These are phyloP conservation scores for Nemania diffusa DNA, from an alignment of 2,329 filamentous ascomycete species.

Conservation along the genomic window DNA sequence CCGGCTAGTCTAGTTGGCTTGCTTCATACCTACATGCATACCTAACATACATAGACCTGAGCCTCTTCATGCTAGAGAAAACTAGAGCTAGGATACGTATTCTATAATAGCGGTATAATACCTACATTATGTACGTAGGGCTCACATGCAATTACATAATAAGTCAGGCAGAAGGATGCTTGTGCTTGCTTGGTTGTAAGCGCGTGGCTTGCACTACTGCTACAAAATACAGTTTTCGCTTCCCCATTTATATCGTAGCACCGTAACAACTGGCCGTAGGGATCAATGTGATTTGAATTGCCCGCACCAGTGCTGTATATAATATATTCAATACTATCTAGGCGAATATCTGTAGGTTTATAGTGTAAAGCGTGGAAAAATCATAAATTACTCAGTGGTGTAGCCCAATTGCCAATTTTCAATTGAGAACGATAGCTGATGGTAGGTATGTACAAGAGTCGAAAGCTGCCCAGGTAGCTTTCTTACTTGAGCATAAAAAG, in stretches of 20 bases:
- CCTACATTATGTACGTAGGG: not conserved
- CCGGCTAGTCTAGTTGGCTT: not conserved
- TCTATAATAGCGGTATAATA: not conserved
- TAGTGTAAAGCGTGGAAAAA: too few species aligned
- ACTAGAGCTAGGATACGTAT: not conserved
- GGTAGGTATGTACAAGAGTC: too few species aligned
- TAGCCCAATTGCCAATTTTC: not conserved
- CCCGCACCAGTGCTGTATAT: not conserved
- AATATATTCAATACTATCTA: not conserved
- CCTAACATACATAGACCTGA: not conserved
- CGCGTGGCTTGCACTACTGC: not conserved
- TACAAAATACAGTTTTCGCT: not conserved
- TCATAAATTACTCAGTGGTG: not conserved
- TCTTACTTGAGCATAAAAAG: not conserved
- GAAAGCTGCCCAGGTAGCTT: not conserved
- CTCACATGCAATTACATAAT: not conserved
- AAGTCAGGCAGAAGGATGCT: not conserved
- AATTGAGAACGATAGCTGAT: not conserved
- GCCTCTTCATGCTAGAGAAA: not conserved
- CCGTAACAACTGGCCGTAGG: not conserved
- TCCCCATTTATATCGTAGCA: not conserved
- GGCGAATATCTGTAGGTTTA: not conserved
- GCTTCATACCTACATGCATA: not conserved
- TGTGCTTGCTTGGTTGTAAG: not conserved
- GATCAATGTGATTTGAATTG: not conserved